These are phyloP conservation scores for Rhodomyrtus tomentosa DNA, from an alignment of 345 rosid species.

Conservation along the genomic window DNA sequence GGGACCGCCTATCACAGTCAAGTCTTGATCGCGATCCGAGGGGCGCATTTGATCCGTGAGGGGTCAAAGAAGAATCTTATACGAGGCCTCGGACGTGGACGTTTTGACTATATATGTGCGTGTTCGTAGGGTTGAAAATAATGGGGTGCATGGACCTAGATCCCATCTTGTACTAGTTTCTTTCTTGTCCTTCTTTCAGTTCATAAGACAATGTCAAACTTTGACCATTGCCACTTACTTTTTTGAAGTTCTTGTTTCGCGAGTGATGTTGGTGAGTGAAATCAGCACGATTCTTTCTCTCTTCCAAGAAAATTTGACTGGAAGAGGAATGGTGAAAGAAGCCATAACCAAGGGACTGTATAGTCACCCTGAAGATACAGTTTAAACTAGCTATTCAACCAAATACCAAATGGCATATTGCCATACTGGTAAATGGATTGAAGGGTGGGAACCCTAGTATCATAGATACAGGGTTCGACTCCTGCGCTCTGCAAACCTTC, in stretches of 20 bases:
- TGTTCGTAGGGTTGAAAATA: neutral
- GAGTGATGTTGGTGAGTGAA: neutral
- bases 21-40: neutral
- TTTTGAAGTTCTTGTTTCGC: neutral
- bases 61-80: neutral
- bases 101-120: neutral
- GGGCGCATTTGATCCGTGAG: neutral
- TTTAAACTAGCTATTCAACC: neutral
- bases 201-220: neutral
- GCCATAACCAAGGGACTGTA: too few relatives aligned
- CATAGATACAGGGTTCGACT: too few relatives aligned
- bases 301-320: neutral
- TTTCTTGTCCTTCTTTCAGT: neutral
- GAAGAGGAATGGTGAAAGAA: too few relatives aligned
- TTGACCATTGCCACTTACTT: neutral
- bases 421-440: too few relatives aligned
- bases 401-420: too few relatives aligned
- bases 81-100: neutral
- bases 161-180: neutral
- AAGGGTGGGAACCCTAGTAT: too few relatives aligned
- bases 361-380: too few relatives aligned
- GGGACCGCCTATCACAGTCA: neutral
- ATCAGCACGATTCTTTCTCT: too few relatives aligned
- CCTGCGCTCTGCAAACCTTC: neutral
- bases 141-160: neutral